phyloP scores from a whole-genome alignment of 2,329 filamentous ascomycete genomes.

The Endothia cerciana region DNA sequence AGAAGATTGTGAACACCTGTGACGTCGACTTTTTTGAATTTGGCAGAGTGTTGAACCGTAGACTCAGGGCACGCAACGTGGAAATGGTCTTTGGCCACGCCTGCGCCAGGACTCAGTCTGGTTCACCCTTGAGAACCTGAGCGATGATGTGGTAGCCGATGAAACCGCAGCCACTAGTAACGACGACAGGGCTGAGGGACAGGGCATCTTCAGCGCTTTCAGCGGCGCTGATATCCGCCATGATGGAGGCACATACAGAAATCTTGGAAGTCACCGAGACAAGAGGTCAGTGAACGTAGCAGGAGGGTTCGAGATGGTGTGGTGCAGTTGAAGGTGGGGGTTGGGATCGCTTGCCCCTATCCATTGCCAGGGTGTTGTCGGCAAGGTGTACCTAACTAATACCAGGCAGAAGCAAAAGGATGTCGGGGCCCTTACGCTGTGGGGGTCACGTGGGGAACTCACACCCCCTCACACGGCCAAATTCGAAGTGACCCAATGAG shows the following conservation, averaged over 20 bases:
- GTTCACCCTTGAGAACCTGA: slow-evolving; percentile 24
- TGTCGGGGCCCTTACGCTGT: no score
- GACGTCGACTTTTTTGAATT: slow-evolving; percentile 31
- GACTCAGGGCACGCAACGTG: slow-evolving; percentile 31
- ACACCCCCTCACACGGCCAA: no score
- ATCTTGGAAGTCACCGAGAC: background rate
- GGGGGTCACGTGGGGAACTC: no score
- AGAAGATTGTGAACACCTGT: slow-evolving; percentile 31
- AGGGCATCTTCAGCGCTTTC: background rate
- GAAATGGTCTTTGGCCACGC: slow-evolving; percentile 29
- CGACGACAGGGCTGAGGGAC: slow-evolving; percentile 26
- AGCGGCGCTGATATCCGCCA: background rate
- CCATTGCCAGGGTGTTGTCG: no score
- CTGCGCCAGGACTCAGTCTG: slow-evolving; percentile 16
- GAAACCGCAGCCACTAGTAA: slow-evolving; percentile 31
- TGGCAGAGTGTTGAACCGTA: slow-evolving; percentile 23
- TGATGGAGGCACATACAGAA: background rate
- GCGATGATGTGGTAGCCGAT: slow-evolving; percentile 30
- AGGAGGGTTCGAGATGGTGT: background rate
- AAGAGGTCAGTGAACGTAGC: background rate
- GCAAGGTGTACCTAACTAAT: no score
- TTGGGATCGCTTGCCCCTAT: no score
- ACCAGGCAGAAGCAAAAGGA: no score
- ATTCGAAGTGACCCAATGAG: no score
- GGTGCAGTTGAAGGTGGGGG: background rate